These are phyloP conservation scores for Lipomyces orientalis DNA, from an alignment of 805 yeast genomes.

Conservation along the genomic window DNA sequence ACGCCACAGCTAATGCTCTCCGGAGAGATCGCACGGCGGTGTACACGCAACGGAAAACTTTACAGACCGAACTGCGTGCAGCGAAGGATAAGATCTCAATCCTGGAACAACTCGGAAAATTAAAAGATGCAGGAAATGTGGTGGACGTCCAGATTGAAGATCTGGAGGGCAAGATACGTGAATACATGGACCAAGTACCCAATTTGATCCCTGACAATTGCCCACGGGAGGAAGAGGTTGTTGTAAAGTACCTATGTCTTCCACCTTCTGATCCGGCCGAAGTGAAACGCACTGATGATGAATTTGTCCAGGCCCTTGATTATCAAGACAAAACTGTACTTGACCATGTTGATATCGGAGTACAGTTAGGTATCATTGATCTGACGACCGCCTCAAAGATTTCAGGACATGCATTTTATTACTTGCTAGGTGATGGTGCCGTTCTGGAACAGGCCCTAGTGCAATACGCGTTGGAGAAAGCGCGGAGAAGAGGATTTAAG, in stretches of 20 bases:
- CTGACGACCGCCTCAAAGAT: constrained; percentile 72
- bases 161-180: constrained; percentile 13
- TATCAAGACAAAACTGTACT: constrained; percentile 12
- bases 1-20: constrained; percentile 13
- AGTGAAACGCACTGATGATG: constrained; percentile 1
- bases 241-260: constrained; percentile 28
- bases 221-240: constrained; percentile 22
- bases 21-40: constrained; percentile 17
- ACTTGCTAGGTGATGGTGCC: constrained; percentile 83
- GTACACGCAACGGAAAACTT: constrained; percentile 25
- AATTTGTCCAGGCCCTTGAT: constrained; percentile 13
- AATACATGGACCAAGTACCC: constrained; percentile 28
- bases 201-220: constrained; percentile 26
- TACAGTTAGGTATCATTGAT: constrained; percentile 68
- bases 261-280: constrained; percentile 14
- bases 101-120: constrained; percentile 3
- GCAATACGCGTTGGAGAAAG: constrained; percentile 73
- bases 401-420: constrained; percentile 89
- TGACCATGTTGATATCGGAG: constrained; percentile 81
- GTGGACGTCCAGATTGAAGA: constrained; percentile 18
- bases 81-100: constrained; percentile 9
- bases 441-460: constrained; percentile 86
- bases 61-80: constrained; percentile 6
- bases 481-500: constrained; percentile 68
- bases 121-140: constrained; percentile 14